Evolutionary conservation across 2,329 filamentous ascomycete species (phyloP).

Genomic region (Dryadomyces sulphureus): DNA sequence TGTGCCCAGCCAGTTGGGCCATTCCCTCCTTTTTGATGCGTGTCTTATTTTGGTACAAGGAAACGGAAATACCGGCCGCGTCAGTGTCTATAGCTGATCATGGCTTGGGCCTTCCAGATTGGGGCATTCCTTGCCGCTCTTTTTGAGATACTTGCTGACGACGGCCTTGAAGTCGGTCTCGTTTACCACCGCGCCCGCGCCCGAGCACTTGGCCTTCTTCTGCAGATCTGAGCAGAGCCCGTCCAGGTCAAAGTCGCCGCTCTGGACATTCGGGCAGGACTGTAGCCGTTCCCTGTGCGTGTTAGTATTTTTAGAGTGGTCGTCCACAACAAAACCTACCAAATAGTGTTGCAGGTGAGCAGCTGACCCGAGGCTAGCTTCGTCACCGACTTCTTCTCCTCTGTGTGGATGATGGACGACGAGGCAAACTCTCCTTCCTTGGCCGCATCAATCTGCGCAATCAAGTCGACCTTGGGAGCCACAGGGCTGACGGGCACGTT

Average conservation of each 20-base stretch:
- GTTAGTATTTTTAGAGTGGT: conserved; percentile 2
- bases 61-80: too few species aligned
- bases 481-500: conserved; percentile 42
- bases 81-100: too few species aligned
- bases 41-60: conserved; percentile 1
- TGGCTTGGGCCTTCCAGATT: not conserved
- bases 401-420: conserved; percentile 2
- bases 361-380: conserved; percentile 19
- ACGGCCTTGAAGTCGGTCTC: conserved; percentile 78
- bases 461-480: conserved; percentile 49
- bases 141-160: conserved; percentile 48
- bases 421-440: conserved; percentile 43
- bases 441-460: conserved; percentile 62
- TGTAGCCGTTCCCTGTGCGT: conserved; percentile 70
- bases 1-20: not conserved
- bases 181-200: conserved; percentile 76
- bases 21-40: not conserved
- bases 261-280: conserved; percentile 73
- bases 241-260: conserved; percentile 86
- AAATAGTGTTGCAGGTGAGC: conserved; percentile 81
- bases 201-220: conserved; percentile 90
- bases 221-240: conserved; percentile 83
- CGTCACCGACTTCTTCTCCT: not conserved
- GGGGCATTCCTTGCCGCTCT: conserved; percentile 10
- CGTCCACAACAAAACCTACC: conserved; percentile 44